Evolutionary conservation across 305 asterid species (phyloP).

Genomic region (Euphrasia arctica): DNA sequence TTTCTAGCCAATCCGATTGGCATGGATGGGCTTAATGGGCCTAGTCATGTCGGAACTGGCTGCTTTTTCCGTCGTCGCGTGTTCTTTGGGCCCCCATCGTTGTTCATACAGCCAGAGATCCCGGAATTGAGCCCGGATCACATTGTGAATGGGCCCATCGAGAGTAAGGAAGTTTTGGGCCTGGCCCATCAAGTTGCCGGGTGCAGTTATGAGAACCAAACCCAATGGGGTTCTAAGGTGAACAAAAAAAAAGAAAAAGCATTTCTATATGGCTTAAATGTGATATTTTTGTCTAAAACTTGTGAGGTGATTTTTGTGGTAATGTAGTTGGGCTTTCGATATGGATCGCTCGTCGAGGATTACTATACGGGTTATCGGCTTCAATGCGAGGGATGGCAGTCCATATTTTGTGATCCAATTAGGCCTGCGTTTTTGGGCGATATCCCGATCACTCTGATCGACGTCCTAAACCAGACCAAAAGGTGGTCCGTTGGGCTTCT

Average conservation of each 20-base stretch:
- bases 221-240: slow-evolving; percentile 76
- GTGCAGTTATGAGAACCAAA: slow-evolving; percentile 54
- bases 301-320: too few relatives aligned
- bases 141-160: slow-evolving; percentile 38
- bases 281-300: neutral
- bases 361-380: slow-evolving; percentile 71
- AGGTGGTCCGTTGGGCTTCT: slow-evolving; percentile 74
- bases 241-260: neutral
- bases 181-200: slow-evolving; percentile 53
- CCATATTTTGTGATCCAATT: slow-evolving; percentile 58
- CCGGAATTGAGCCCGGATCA: slow-evolving; percentile 48
- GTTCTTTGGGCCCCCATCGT: slow-evolving; percentile 58
- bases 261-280: neutral
- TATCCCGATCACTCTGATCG: slow-evolving; percentile 56
- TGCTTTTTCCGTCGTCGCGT: slow-evolving; percentile 64
- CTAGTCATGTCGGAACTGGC: slow-evolving; percentile 71
- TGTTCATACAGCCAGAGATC: slow-evolving; percentile 37
- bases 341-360: slow-evolving; percentile 87
- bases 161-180: slow-evolving; percentile 24
- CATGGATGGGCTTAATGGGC: slow-evolving; percentile 70
- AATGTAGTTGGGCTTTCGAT: slow-evolving; percentile 64
- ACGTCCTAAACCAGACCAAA: slow-evolving; percentile 55
- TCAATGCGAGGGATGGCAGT: slow-evolving; percentile 80
- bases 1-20: slow-evolving; percentile 52
- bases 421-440: slow-evolving; percentile 87